Percentiles rank a stretch among this genome's conserved stretches.
Conservation (phyloP, 176 grass and related monocot species). For the Guadua angustifolia region DNA sequence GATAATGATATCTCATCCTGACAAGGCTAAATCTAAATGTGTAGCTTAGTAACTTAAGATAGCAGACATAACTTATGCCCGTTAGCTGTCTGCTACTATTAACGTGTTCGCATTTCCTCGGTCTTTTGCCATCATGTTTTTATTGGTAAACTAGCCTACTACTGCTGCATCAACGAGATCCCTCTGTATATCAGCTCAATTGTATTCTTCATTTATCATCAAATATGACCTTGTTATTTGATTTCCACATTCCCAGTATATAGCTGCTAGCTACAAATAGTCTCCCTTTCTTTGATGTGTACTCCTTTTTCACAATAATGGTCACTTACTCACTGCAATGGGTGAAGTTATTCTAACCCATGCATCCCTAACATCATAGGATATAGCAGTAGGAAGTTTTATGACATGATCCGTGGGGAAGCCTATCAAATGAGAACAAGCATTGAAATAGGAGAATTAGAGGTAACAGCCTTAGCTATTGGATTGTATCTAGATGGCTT, state of each 20-base stretch:
- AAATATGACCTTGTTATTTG: not conserved
- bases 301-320: not conserved
- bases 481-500: not conserved
- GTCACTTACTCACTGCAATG: not conserved
- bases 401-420: not conserved
- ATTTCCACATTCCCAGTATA: not conserved
- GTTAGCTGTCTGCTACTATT: not conserved
- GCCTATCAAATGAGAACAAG: not conserved
- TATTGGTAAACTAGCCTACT: not conserved
- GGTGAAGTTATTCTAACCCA: conserved; percentile 15
- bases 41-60: conserved; percentile 17
- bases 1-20: not conserved
- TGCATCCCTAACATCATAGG: not conserved
- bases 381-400: conserved; percentile 8
- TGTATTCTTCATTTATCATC: not conserved
- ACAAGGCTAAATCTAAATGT: not conserved
- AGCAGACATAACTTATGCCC: too few species aligned
- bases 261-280: not conserved
- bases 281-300: not conserved
- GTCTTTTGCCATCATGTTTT: not conserved
- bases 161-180: not conserved
- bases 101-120: not conserved
- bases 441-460: not conserved
- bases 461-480: conserved; percentile 16
- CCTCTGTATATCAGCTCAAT: not conserved